Base-by-base conservation (phyloP, 1,284 basidiomycete genomes). In the Tremellales sp. region DNA sequence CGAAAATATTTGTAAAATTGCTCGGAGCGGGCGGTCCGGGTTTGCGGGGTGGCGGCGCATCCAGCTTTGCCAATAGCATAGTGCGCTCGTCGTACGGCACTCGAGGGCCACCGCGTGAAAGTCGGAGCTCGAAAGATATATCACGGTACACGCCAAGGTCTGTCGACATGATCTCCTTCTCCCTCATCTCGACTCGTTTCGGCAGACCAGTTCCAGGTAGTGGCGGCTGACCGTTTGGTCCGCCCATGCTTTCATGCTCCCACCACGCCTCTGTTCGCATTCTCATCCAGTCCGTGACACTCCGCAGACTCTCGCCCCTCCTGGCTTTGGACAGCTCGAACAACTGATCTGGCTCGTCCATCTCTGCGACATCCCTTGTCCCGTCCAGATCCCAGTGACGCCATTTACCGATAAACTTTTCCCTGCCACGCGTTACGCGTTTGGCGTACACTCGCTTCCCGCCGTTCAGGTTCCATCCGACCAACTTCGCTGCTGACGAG, bases 381-480 rank as follows among this genome's bases (percentile, higher is more conserved):
- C 73, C 72, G 46, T 72, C 69, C 19, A 56, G 40, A 15, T 58
- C 57, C 58, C 61, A 72, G 46, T 73, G 62, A 27, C 72, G 50
- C 73, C 73, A 75, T 44, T 67, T 67, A 7, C 73, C 73, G 17
- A 45, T 43, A 48, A 73, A 75, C 40, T 62, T 65, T 46, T 75
- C 73, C 24, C 71, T 56, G 11, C 62, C 65, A 8, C 71, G 56
- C 1, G 68, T 61, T 19, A 70, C 56, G n/a, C 67, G 61, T 41
- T 69, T 69, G 15, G 67, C 53, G 7, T 67, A 65, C 7, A 69
- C 57, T 13, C 61, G 49, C 31, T 61, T 63, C 2, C 73, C 73
- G 3, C 73, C 73, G 3, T 64, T 72, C n/a, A 68, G 40, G 42
- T 70, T 68, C 67, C 67, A 75, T 3, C 65, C 73, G 2, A 75